Base-by-base conservation (phyloP, 345 rosid genomes). In the Sonneratia alba region DNA sequence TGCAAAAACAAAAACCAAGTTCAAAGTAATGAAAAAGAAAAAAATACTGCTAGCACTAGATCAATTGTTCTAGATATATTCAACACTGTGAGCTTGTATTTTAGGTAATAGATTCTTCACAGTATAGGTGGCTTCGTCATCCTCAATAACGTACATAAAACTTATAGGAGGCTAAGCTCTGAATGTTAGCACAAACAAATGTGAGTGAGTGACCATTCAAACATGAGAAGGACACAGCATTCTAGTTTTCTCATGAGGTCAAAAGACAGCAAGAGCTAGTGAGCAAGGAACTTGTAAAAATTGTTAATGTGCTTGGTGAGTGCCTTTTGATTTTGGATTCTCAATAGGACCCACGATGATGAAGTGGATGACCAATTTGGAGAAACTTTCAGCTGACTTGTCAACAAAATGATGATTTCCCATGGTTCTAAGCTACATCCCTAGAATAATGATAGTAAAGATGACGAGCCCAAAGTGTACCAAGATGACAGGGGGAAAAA, bases 1-100 rank as follows among this genome's bases (percentile, higher is more conserved):
- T 96, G 81, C 65, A 19, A 27, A 15, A 71, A 70, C 14, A 67
- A 75, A 62, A 68, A 77, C 55, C 51, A 45, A 67, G 36, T 70
- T 27, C 32, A 27, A 27, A 27, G 62, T 14, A 27, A 27, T n/a
- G 18, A 16, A 18, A 14, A 36, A 40, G 22, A 59, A 40, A 37
- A 53, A 57, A 67, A 8, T 45, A 62, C 22, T 32, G 11, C 74
- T 12, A 21, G 51, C 42, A 45, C 34, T 37, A 57, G 36, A 59
- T 53, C 36, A 53, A 45, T 32, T 11, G 47, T 70, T 21, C 36
- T 24, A 18, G 48, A 21, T 70, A 49, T 27, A 27, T 27, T 27
- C 32, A 27, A 27, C 1, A 27, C 32, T 27, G 32, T 27, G 32
- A 27, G 1, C 32, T 27, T 27, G 32, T 27, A 15, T 48, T 48